Evolutionary conservation across 2,329 filamentous ascomycete genomes (phyloP), one percentile per base, ranked within the genome.

Genomic region (Ophiostoma tasmaniense): DNA sequence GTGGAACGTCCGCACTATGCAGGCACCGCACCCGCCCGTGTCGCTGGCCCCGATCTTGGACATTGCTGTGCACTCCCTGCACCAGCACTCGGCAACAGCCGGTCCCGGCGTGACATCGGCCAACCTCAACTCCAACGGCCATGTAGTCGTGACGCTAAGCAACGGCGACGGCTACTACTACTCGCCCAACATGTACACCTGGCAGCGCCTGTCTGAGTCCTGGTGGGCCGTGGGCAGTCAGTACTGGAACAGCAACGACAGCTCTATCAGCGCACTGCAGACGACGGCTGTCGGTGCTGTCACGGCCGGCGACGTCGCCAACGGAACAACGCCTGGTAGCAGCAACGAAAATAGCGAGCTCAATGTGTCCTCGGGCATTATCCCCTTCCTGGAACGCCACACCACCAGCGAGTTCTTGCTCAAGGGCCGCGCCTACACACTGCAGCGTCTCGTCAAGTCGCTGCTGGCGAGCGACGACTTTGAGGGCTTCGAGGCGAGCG

Each of bases 151-250:
- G n/a, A 95, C 92, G 0, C 84, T 99, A 70, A 95, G 90, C 30
- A 98, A 97, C 74, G 95, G 95, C 25, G 94, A 99, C 74, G 95
- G 95, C 1, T 99, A 93, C 79, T 89, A 89, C 67, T 99, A 99
- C 79, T 91, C 91, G 1, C 86, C 90, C 0, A 84, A 85, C 22
- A 91, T 99, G 89, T 94, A 88, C 78, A 87, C 89, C 8, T 99
- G 95, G 95, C 94, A 98, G 78, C 88, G 93, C 11, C 83, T 99
- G n/a, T 96, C 93, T 1, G 96, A 99, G 77, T 86, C 92, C 1
- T 99, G 95, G 95, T 99, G 95, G 93, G 94, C 94, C 0, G 93
- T 98, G 0, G 93, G 93, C 22, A 96, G 92, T 74, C 95, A 99
- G 77, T 99, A 99, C 78, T 99, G 95, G 96, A 98, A 99, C 78